These are phyloP conservation scores for Sutorius eximius DNA, from an alignment of 1,284 basidiomycete species.

Conservation along the genomic window DNA sequence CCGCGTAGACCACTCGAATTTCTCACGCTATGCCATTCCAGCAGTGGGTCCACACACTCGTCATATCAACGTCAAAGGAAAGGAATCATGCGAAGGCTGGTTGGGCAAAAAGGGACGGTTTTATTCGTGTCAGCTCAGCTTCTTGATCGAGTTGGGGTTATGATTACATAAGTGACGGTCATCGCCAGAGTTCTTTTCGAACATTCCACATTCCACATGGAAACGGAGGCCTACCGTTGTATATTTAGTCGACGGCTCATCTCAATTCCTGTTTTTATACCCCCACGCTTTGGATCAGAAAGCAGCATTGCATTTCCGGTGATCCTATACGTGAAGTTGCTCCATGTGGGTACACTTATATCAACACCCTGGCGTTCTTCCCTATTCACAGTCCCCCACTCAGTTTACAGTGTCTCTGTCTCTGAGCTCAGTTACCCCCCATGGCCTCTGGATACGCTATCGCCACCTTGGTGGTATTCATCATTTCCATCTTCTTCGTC, in stretches of 20 bases:
- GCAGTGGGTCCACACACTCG: background rate
- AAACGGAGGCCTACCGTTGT: background rate
- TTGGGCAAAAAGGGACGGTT: background rate
- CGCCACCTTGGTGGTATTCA: conserved; percentile 70
- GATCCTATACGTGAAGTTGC: too few relatives aligned
- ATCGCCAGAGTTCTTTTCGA: background rate
- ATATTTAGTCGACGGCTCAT: too few relatives aligned
- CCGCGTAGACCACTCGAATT: background rate
- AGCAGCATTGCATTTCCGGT: too few relatives aligned
- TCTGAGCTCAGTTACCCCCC: background rate
- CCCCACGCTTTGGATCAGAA: too few relatives aligned
- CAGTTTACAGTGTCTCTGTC: background rate
- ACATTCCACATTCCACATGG: background rate
- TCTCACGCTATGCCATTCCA: background rate
- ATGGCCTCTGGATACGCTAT: conserved; percentile 55
- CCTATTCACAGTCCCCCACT: background rate
- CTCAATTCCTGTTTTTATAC: too few relatives aligned
- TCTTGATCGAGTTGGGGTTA: too few relatives aligned
- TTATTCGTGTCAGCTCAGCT: background rate
- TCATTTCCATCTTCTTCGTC: conserved; percentile 71
- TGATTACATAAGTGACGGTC: background rate
- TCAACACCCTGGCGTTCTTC: background rate
- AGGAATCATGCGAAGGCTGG: background rate
- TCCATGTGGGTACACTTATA: conserved; percentile 1
- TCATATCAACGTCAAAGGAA: background rate